Percentiles rank a stretch among this genome's conserved stretches.
phyloP scores from a whole-genome alignment of 2,329 filamentous ascomycete genomes.

The Chalara sp. region DNA sequence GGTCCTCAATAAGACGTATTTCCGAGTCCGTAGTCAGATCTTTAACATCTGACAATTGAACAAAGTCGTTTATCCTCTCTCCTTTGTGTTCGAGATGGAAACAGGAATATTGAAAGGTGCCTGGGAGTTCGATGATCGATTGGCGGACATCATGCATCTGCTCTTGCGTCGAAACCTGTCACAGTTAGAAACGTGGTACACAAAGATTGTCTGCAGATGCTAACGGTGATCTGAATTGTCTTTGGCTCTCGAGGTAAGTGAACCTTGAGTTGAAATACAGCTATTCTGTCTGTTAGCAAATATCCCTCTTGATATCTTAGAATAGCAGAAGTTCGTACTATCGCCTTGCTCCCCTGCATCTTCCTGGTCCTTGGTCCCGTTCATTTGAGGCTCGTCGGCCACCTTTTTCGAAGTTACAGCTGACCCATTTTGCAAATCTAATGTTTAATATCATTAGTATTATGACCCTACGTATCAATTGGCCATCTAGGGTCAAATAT shows the following conservation, averaged over 20 bases:
- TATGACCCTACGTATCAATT: background rate
- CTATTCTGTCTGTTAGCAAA: conserved; percentile 28
- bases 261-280: conserved; percentile 61
- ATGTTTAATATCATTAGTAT: too few relatives aligned
- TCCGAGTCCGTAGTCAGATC: conserved; percentile 72
- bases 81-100: conserved; percentile 94
- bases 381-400: conserved; percentile 14
- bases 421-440: conserved; percentile 13
- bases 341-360: conserved; percentile 22
- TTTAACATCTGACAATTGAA: conserved; percentile 83
- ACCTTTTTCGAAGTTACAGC: conserved; percentile 11
- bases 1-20: conserved; percentile 79
- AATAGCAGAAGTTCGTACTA: conserved; percentile 15
- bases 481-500: background rate
- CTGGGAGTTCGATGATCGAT: conserved; percentile 87
- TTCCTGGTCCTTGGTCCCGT: conserved; percentile 19
- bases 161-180: conserved; percentile 81
- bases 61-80: conserved; percentile 88
- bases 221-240: conserved; percentile 70
- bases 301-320: background rate
- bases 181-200: conserved; percentile 19
- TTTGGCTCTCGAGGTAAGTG: conserved; percentile 73
- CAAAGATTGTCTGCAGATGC: conserved; percentile 41
- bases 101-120: conserved; percentile 95
- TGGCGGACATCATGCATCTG: conserved; percentile 96